phyloP scores from a whole-genome alignment of 2,329 filamentous ascomycete genomes.

The Cladophialophora chaetospira region DNA sequence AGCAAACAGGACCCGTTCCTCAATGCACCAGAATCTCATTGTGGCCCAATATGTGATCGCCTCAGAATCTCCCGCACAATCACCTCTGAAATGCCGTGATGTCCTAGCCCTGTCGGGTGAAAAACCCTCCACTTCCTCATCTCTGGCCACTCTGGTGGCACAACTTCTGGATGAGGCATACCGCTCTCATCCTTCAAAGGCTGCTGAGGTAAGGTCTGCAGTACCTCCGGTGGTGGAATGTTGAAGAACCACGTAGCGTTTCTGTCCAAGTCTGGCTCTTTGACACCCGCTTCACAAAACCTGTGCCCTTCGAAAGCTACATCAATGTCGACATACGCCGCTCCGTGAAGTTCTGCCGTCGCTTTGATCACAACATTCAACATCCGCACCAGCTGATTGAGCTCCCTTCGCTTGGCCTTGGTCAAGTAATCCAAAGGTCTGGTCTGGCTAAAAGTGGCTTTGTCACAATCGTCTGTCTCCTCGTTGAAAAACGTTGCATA shows the following conservation, averaged over 20 bases:
- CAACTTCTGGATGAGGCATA: constrained; percentile 2
- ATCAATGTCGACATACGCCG: constrained; percentile 35
- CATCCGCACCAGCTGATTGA: constrained; percentile 32
- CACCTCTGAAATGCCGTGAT: constrained; percentile 33
- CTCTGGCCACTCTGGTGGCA: constrained; percentile 21
- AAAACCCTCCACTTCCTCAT: constrained; percentile 28
- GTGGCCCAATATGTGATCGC: neutral
- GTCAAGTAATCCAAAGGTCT: constrained; percentile 30
- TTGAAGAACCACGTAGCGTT: constrained; percentile 37
- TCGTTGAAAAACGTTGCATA: constrained; percentile 35
- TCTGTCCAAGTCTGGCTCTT: constrained; percentile 30
- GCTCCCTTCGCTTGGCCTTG: constrained; percentile 29
- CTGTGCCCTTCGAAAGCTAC: constrained; percentile 33
- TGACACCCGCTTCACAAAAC: constrained; percentile 34
- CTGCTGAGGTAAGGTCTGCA: neutral
- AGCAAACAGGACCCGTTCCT: neutral
- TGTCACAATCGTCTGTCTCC: constrained; percentile 29
- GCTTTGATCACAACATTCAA: constrained; percentile 35
- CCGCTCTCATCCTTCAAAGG: neutral
- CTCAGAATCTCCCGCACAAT: constrained; percentile 22
- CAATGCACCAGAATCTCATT: neutral
- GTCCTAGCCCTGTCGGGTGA: constrained; percentile 34
- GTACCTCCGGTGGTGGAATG: constrained; percentile 6
- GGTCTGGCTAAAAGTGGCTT: constrained; percentile 33
- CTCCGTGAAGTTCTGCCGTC: constrained; percentile 30